These are phyloP conservation scores for Blastobotrys indianensis DNA, from an alignment of 1,139 yeast species.

Conservation along the genomic window DNA sequence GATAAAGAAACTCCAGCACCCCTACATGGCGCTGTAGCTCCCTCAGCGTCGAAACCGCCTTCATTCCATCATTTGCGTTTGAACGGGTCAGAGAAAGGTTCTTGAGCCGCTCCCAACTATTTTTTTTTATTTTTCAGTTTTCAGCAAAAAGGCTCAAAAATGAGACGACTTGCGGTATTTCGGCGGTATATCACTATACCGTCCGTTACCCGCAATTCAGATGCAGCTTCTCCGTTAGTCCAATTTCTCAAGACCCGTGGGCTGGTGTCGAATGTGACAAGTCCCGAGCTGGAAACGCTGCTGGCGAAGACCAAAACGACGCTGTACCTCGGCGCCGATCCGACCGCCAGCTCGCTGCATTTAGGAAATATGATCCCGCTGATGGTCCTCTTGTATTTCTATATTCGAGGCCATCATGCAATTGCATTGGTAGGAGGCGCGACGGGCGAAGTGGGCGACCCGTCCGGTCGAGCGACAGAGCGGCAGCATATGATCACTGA, in stretches of 20 bases:
- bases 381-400: slow-evolving; percentile 77
- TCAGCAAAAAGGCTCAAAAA: too few species aligned
- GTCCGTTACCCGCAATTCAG: too few species aligned
- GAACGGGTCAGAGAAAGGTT: too few species aligned
- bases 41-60: too few species aligned
- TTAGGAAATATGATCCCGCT: slow-evolving; percentile 86
- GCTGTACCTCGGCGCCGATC: slow-evolving; percentile 93
- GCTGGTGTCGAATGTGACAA: slow-evolving; percentile 24
- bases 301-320: slow-evolving; percentile 43
- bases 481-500: slow-evolving; percentile 51
- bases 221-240: slow-evolving; percentile 12
- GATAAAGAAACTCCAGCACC: too few species aligned
- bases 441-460: slow-evolving; percentile 95
- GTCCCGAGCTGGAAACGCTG: slow-evolving; percentile 34
- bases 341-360: slow-evolving; percentile 85
- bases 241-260: slow-evolving; percentile 21
- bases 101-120: too few species aligned
- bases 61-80: too few species aligned
- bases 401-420: slow-evolving; percentile 75
- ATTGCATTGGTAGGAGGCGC: slow-evolving; percentile 95
- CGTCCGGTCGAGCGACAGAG: slow-evolving; percentile 83
- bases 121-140: too few species aligned
- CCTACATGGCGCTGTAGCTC: too few species aligned
- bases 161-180: too few species aligned
- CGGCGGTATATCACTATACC: too few species aligned